Percentiles rank a stretch among this genome's conserved stretches.
Conservation (phyloP, 2,329 filamentous ascomycete genomes). For the Stromatinia cepivora region DNA sequence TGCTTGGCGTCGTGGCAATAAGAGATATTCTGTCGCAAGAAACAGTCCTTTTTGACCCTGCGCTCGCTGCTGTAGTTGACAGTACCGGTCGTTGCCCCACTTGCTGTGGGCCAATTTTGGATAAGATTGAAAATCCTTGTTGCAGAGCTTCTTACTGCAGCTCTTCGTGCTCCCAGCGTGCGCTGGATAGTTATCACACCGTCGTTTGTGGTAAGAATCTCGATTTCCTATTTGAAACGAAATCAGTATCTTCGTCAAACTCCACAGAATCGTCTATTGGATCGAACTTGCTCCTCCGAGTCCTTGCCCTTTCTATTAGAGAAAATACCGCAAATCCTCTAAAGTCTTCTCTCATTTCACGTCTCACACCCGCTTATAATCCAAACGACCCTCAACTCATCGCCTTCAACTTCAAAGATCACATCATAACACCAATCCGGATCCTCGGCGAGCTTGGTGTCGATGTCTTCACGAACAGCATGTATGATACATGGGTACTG, state of each 20-base stretch:
- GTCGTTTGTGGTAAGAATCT: slow-evolving; percentile 39
- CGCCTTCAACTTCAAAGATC: slow-evolving; percentile 39
- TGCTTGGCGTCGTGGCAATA: slow-evolving; percentile 33
- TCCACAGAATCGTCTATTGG: slow-evolving; percentile 35
- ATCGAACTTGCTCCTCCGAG: slow-evolving; percentile 37
- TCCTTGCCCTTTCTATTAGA: slow-evolving; percentile 37
- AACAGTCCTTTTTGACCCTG: slow-evolving; percentile 31
- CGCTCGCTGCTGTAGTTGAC: slow-evolving; percentile 29
- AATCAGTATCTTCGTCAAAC: slow-evolving; percentile 26
- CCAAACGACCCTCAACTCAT: slow-evolving; percentile 35
- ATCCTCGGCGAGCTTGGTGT: slow-evolving; percentile 39
- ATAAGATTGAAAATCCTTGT: slow-evolving; percentile 28
- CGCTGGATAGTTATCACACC: slow-evolving; percentile 36
- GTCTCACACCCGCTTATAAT: slow-evolving; percentile 39
- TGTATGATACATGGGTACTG: slow-evolving; percentile 40
- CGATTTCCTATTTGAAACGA: slow-evolving; percentile 33
- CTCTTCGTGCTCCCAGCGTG: slow-evolving; percentile 34
- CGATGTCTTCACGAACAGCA: slow-evolving; percentile 36
- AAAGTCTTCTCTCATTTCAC: slow-evolving; percentile 36
- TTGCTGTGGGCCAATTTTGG: slow-evolving; percentile 34
- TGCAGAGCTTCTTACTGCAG: slow-evolving; percentile 38
- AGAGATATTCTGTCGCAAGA: slow-evolving; percentile 30
- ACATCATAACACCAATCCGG: slow-evolving; percentile 36
- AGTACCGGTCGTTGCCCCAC: slow-evolving; percentile 30
- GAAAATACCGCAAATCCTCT: slow-evolving; percentile 35